These are phyloP conservation scores for Balakata baccata DNA, from an alignment of 345 rosid species.

Conservation along the genomic window DNA sequence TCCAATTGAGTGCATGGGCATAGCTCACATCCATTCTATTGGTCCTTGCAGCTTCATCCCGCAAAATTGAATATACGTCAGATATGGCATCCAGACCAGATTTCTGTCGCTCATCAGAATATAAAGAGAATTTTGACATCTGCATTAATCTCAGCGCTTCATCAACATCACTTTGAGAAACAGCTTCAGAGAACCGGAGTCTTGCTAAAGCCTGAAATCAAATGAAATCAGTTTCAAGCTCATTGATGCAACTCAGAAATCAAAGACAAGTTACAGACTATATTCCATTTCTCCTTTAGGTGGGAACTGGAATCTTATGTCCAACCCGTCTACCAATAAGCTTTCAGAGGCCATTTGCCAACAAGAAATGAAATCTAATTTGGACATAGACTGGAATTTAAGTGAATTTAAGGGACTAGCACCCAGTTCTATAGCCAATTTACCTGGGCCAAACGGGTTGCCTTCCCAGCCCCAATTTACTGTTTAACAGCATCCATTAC, in stretches of 20 bases:
- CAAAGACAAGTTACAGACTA: not conserved
- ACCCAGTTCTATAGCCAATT: not conserved
- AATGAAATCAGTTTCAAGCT: slow-evolving; percentile 9
- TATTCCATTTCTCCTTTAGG: not conserved
- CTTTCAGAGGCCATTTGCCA: not conserved
- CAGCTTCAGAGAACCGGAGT: slow-evolving; percentile 86
- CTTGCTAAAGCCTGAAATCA: slow-evolving; percentile 81
- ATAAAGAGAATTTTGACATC: slow-evolving; percentile 96
- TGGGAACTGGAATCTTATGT: not conserved
- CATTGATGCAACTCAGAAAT: not conserved
- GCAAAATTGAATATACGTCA: slow-evolving; percentile 84
- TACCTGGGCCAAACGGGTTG: not conserved
- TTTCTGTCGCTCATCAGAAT: slow-evolving; percentile 81
- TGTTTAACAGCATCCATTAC: not conserved
- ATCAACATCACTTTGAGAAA: slow-evolving; percentile 97
- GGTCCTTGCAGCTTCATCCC: slow-evolving; percentile 94
- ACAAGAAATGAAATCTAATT: not conserved
- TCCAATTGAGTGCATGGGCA: slow-evolving; percentile 93
- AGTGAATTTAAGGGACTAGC: not conserved
- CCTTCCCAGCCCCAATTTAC: not conserved
- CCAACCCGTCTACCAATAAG: not conserved
- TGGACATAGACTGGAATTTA: not conserved
- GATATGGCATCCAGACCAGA: slow-evolving; percentile 98
- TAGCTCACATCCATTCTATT: slow-evolving; percentile 76
- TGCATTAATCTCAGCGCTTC: slow-evolving; percentile 97